These are phyloP conservation scores for Crepidotus variabilis DNA, from an alignment of 768 basidiomycete genomes.

Conservation along the genomic window DNA sequence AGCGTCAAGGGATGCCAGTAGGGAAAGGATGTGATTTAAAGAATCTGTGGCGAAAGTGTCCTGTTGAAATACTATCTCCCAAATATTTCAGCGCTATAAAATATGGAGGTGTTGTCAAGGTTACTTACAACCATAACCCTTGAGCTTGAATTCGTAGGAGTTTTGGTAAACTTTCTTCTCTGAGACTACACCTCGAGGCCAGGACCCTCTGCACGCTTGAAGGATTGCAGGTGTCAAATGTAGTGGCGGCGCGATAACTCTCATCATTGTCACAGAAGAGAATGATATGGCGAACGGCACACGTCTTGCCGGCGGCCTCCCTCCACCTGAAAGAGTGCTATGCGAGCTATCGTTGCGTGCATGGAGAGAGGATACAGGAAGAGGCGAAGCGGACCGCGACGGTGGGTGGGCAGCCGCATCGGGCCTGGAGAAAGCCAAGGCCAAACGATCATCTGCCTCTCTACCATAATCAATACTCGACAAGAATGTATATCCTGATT, in stretches of 20 bases:
- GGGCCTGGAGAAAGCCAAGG: conserved; percentile 66
- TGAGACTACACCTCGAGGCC: conserved; percentile 76
- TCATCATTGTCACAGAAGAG: conserved; percentile 59
- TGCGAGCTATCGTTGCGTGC: conserved; percentile 12
- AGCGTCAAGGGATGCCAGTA: conserved; percentile 62
- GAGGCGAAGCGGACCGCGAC: conserved; percentile 29
- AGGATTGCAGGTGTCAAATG: conserved; percentile 76
- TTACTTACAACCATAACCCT: conserved; percentile 71
- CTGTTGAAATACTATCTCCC: conserved; percentile 21
- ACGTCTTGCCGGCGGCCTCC: conserved; percentile 31
- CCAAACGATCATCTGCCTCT: conserved; percentile 69
- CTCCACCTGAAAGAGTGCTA: conserved; percentile 14
- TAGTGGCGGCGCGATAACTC: conserved; percentile 75
- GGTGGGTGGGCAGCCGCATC: conserved; percentile 18
- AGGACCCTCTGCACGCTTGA: conserved; percentile 72
- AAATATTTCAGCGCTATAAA: not conserved
- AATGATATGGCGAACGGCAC: conserved; percentile 74
- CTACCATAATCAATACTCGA: conserved; percentile 76
- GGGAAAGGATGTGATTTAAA: conserved; percentile 62
- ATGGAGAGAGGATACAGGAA: conserved; percentile 32
- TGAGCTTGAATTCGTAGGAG: conserved; percentile 77
- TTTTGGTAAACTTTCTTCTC: conserved; percentile 73
- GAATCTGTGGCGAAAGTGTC: conserved; percentile 74
- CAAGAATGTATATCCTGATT: conserved; percentile 58
- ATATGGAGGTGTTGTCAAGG: conserved; percentile 6